Base-by-base conservation (phyloP, 306 rosid species). In the Gleditsia sinensis region DNA sequence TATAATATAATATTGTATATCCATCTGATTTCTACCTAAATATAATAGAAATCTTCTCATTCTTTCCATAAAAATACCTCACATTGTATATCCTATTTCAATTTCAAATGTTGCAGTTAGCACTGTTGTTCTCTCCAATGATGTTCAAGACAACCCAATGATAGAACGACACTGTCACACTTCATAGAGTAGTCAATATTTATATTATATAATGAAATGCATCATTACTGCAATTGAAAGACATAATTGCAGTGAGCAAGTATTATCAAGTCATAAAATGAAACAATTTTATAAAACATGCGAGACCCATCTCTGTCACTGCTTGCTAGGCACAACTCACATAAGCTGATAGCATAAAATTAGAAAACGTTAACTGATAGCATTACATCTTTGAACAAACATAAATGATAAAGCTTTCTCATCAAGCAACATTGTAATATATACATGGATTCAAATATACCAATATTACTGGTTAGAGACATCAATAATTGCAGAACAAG, bases 401-500 rank as follows among this genome's bases (percentile, higher is more conserved):
- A 67, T 20, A 63, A 9, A 34, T 25, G 63, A 54, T 46, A 53
- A 51, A 49, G 77, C 30, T 67, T 60, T 54, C 45, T 73, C 42
- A 46, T 25, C 75, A 68, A 69, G 48, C 64, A 76, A 42, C 49
- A 54, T 2, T 72, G 3, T 45, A 76, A 60, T 32, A 77, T 21
- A 49, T 53, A 42, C 60, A 51, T 16, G 30, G 59, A 61, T 14
- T 51, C 25, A 53, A 64, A 23, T 45, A 53, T 30, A 56, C 33
- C 36, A 45, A 54, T 71, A 30, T 62, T 58, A 58, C 12, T 53
- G 43, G 59, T 24, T 70, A 62, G 83, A 63, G 19, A 90, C 98
- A 90, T 88, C 66, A 81, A 56, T 10, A 78, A 78, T 57, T 82
- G 91, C 71, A 87, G 72, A 60, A 73, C 73, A 28, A 53, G 74